Conservation (phyloP, 2,329 filamentous ascomycete species). For the Colletotrichum echinochloae region DNA sequence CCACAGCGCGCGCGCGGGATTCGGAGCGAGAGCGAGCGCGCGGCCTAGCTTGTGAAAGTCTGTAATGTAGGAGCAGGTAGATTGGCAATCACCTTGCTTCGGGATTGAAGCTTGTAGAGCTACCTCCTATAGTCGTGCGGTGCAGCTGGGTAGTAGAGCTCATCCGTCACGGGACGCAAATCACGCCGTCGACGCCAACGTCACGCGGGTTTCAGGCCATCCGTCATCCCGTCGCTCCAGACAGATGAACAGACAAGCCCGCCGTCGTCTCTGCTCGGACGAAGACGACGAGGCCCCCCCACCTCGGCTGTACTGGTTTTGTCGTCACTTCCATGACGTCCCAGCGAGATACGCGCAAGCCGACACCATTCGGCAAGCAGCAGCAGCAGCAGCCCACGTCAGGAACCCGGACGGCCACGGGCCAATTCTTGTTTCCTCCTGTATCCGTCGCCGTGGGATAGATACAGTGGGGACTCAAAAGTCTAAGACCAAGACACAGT, state of each 20-base stretch:
- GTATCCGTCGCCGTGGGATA: neutral
- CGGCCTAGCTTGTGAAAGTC: neutral
- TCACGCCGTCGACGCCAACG: neutral
- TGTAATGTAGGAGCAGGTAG: no score
- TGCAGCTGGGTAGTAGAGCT: neutral
- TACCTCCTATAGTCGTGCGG: no score
- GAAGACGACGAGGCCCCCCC: neutral
- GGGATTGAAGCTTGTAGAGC: neutral
- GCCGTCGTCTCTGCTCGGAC: slow-evolving; percentile 4
- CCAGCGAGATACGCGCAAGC: neutral
- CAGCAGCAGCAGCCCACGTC: neutral
- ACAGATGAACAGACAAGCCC: neutral
- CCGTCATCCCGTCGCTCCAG: neutral
- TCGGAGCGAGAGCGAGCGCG: neutral
- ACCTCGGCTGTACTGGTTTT: neutral
- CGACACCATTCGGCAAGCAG: neutral
- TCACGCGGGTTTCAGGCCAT: slow-evolving; percentile 6
- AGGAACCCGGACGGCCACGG: slow-evolving; percentile 23
- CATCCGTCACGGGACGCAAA: slow-evolving; percentile 12
- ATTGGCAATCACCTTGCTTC: neutral
- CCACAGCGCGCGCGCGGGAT: neutral
- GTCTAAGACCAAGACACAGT: no score
- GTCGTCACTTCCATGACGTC: neutral
- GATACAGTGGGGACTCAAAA: no score
- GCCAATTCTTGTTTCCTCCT: slow-evolving; percentile 32